Evolutionary conservation across 1,139 yeast species (phyloP).

Genomic region (Debaryomyces subglobosus): DNA sequence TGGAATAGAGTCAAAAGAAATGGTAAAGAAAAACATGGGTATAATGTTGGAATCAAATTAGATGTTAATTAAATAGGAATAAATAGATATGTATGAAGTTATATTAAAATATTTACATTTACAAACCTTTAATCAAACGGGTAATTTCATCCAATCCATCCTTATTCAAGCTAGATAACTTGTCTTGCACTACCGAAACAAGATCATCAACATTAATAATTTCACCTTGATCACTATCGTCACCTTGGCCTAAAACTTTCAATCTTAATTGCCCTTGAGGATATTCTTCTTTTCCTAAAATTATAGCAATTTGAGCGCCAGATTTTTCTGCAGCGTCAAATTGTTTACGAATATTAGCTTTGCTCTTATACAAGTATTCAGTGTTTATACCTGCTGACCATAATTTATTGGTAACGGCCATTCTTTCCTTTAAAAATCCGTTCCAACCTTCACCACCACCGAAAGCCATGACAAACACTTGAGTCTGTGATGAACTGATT

Average conservation of each 20-base stretch:
- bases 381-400: constrained; percentile 91
- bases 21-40: constrained; percentile 45
- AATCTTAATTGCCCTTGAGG: constrained; percentile 80
- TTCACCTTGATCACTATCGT: constrained; percentile 86
- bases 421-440: constrained; percentile 89
- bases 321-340: constrained; percentile 96
- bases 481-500: constrained; percentile 83
- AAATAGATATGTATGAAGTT: constrained; percentile 1
- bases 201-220: constrained; percentile 64
- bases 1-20: constrained; percentile 81
- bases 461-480: constrained; percentile 94
- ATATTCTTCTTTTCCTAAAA: constrained; percentile 92
- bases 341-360: constrained; percentile 93
- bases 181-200: constrained; percentile 55
- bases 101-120: constrained; percentile 11
- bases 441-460: constrained; percentile 98
- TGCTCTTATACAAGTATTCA: constrained; percentile 87
- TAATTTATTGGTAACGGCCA: constrained; percentile 75
- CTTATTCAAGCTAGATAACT: constrained; percentile 46
- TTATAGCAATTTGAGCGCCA: constrained; percentile 89
- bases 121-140: constrained; percentile 59
- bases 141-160: constrained; percentile 60
- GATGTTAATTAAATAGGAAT: constrained; percentile 1
- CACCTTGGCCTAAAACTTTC: constrained; percentile 86
- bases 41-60: constrained; percentile 15